Percentiles rank a stretch among this genome's conserved stretches.
Conservation (phyloP, 306 rosid species). For the Prunus campanulata region DNA sequence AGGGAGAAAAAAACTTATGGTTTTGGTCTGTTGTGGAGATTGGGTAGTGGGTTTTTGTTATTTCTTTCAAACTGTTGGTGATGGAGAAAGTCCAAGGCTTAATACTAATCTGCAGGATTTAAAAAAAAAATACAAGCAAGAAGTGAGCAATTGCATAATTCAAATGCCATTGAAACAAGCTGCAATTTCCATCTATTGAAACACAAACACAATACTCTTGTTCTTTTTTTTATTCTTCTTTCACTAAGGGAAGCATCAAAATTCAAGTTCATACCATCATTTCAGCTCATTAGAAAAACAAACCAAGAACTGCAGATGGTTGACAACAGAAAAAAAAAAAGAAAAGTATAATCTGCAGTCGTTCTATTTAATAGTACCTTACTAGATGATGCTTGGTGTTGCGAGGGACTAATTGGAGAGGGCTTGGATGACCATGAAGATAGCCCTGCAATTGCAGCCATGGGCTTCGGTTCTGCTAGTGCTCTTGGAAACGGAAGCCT, state of each 20-base stretch:
- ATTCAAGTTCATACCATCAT: neutral
- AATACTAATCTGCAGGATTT: constrained; percentile 30
- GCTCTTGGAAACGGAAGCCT: neutral
- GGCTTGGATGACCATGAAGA: constrained; percentile 25
- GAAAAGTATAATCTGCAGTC: neutral
- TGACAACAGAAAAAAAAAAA: neutral
- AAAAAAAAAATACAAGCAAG: neutral
- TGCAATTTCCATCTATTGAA: neutral
- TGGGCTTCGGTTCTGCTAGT: constrained; percentile 9
- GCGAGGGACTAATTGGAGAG: constrained; percentile 2
- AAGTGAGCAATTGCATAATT: neutral
- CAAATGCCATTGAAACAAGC: neutral
- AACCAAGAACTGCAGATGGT: neutral
- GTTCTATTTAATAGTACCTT: constrained; percentile 33
- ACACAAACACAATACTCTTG: neutral
- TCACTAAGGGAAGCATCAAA: neutral
- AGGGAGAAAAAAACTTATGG: constrained; percentile 21
- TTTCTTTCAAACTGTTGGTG: constrained; percentile 20
- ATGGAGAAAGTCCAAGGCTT: constrained; percentile 22
- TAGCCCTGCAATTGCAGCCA: constrained; percentile 38
- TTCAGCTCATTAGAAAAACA: neutral
- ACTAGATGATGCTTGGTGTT: constrained; percentile 25
- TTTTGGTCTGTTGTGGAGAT: constrained; percentile 23
- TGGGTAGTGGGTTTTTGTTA: constrained; percentile 24
- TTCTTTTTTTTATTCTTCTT: too few relatives aligned